Conservation (phyloP, 2,329 filamentous ascomycete species). For the Alternaria sp. region DNA sequence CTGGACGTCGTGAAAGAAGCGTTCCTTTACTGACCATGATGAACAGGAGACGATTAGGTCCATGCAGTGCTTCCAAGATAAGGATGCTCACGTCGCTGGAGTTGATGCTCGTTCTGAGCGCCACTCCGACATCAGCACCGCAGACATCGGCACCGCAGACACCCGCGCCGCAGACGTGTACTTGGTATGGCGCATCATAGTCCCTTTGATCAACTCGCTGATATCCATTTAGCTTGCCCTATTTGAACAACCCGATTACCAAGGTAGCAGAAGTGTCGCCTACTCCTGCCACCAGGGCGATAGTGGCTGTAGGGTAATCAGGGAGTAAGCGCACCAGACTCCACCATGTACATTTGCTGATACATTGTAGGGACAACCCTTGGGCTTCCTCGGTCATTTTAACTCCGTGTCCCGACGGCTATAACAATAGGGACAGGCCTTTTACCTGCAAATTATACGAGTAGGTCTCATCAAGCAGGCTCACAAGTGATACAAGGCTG, state of each 20-base stretch:
- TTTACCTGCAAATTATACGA: background rate
- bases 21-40: background rate
- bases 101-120: background rate
- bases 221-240: background rate
- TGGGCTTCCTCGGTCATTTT: background rate
- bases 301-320: background rate
- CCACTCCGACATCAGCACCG: background rate
- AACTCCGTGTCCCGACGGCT: background rate
- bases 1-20: background rate
- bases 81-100: background rate
- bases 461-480: background rate
- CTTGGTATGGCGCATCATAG: background rate
- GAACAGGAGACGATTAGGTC: background rate
- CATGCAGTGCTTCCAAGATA: background rate
- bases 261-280: background rate
- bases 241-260: background rate
- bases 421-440: background rate
- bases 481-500: background rate
- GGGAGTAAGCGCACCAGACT: background rate
- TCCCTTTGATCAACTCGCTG: background rate
- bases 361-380: background rate
- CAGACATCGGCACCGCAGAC: background rate
- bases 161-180: rapidly evolving
- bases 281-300: background rate
- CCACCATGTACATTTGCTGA: background rate